phyloP scores from a whole-genome alignment of 148 eudicot genomes.

The Fallopia convolvulus region DNA sequence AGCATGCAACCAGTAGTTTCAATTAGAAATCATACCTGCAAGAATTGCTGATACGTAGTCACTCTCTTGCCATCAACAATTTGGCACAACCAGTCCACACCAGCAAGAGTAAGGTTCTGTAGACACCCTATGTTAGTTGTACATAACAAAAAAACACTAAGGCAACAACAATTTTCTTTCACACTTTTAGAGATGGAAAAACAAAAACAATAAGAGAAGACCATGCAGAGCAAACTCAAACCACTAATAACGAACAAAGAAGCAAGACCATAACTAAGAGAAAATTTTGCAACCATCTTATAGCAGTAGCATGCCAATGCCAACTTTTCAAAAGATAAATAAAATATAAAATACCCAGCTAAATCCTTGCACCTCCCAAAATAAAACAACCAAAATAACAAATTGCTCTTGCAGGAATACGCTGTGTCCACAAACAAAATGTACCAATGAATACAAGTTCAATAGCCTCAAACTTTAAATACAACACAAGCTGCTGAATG shows the following conservation, averaged over 20 bases:
- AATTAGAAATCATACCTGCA: constrained; percentile 21
- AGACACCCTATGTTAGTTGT: neutral
- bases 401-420: too few relatives aligned
- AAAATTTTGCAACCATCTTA: neutral
- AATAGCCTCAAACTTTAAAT: too few relatives aligned
- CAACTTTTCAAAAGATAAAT: neutral
- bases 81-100: constrained; percentile 51
- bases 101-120: constrained; percentile 56
- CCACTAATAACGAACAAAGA: neutral
- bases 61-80: constrained; percentile 45
- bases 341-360: neutral
- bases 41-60: constrained; percentile 25
- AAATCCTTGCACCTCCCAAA: too few relatives aligned
- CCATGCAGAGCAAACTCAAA: neutral
- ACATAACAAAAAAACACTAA: neutral
- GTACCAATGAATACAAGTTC: too few relatives aligned
- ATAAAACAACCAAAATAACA: too few relatives aligned
- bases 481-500: too few relatives aligned
- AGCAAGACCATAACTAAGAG: neutral
- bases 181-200: neutral
- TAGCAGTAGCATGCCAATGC: neutral
- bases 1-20: neutral
- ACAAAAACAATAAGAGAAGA: neutral
- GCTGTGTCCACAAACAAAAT: too few relatives aligned
- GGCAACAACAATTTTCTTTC: neutral